Percentiles rank a stretch among this genome's conserved stretches.
Conservation (phyloP, 305 asterid species). For the Caryopteris hybrid region DNA sequence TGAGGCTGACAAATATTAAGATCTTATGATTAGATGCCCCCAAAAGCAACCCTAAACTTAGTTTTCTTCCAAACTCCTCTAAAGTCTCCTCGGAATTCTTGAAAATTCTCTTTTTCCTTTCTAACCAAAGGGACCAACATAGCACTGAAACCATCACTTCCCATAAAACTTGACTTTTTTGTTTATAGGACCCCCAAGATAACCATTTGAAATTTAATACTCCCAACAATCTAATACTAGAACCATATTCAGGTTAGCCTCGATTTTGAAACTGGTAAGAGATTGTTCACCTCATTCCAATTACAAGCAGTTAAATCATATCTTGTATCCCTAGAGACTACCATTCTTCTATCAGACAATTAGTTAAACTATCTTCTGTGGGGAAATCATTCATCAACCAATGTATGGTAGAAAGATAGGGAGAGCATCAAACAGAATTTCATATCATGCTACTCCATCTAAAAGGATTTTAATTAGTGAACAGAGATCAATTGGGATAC, state of each 20-base stretch:
- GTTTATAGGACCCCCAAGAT: neutral
- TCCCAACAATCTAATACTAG: neutral
- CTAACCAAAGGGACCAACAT: neutral
- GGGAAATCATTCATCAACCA: neutral
- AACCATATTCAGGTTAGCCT: neutral
- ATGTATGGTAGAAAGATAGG: neutral
- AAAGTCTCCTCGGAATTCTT: neutral
- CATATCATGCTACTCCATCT: neutral
- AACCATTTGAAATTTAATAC: neutral
- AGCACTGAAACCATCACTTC: neutral
- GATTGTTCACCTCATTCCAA: neutral
- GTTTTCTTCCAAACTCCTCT: neutral
- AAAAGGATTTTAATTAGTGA: neutral
- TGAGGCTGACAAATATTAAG: no score
- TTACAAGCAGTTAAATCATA: neutral
- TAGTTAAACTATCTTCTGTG: neutral
- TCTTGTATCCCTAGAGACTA: neutral
- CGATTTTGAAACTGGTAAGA: neutral
- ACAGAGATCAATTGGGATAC: neutral
- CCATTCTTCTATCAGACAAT: neutral
- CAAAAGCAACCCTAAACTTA: neutral
- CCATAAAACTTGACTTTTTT: neutral
- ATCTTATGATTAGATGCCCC: neutral
- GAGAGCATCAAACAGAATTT: slow-evolving; percentile 1
- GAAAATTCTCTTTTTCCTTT: neutral